Base-by-base conservation (phyloP, 106 monocot species). In the Dendrobium nobile region DNA sequence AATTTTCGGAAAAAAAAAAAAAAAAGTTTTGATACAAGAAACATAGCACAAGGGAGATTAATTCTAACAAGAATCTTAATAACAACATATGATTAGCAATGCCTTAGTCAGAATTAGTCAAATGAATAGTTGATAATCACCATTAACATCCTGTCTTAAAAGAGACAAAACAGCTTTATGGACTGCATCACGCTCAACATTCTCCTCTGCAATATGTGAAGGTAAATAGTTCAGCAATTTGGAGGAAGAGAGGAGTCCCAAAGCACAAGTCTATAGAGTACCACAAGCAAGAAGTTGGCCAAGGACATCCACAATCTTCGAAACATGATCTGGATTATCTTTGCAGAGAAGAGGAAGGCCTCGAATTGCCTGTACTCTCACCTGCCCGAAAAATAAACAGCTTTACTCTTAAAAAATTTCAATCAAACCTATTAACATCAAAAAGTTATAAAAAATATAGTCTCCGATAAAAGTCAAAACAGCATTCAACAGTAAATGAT, bases 171-270 rank as follows among this genome's bases (percentile, higher is more conserved):
- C 85, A 22, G 98, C 91, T 79, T 99, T 99, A 73, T 99, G 89
- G 44, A 99, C 95, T 70, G 98, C 98, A 99, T 99, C 98, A 59
- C 98, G 95, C 85, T 99, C 98, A 77, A 99, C 95, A 86, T 92
- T 95, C 86, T 99, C 98, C 93, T 95, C 98, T 99, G 27, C 9
- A 56, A 28, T 51, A 83, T 54, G 72, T 67, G n/a, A 78, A 78
- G 73, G 72, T 26, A 22, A 82, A 72, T 82, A 68, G 17, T 54
- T 73, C 17, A 77, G 17, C 6, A 48, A 73, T 84, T 13, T 70
- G 70, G 70, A 22, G 51, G 5, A 13, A 82, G 8, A 65, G 72
- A 40, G 22, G n/a, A 17, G 22, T 43, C 47, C 56, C 24, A 75
- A 15, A 80, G 73, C 58, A 54, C 47, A 77, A 73, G 18, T 77